Percentiles rank a stretch among this genome's conserved stretches.
phyloP scores from a whole-genome alignment of 345 rosid species.

The Citrus inodora region DNA sequence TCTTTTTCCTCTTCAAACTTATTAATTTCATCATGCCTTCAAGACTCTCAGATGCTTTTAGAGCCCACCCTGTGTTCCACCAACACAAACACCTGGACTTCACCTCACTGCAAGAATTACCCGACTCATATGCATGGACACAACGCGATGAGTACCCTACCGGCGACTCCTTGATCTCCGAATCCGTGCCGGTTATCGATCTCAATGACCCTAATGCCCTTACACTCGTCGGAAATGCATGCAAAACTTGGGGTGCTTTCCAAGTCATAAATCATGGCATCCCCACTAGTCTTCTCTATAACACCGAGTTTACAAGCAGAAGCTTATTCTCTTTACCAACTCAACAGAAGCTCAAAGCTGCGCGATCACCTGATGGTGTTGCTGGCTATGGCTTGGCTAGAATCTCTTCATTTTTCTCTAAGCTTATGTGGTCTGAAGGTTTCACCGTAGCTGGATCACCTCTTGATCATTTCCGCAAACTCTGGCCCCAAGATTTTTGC shows the following conservation, averaged over 20 bases:
- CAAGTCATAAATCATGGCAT: constrained; percentile 77
- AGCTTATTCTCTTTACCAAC: constrained; percentile 59
- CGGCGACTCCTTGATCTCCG: constrained; percentile 19
- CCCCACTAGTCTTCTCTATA: constrained; percentile 41
- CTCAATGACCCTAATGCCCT: constrained; percentile 51
- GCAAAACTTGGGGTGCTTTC: constrained; percentile 77
- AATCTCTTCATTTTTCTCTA: constrained; percentile 70
- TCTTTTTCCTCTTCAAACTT: not conserved
- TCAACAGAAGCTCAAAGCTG: constrained; percentile 64
- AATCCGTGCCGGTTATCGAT: constrained; percentile 62
- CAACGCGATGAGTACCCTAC: constrained; percentile 34
- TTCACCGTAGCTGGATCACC: constrained; percentile 86
- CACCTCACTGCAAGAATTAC: constrained; percentile 54
- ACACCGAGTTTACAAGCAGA: constrained; percentile 38
- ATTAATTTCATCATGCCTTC: constrained; percentile 48
- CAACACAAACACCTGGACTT: constrained; percentile 56
- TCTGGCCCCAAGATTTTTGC: constrained; percentile 73
- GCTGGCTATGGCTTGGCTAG: constrained; percentile 84
- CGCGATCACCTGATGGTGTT: constrained; percentile 60
- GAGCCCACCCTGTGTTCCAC: constrained; percentile 49
- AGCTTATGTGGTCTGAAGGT: constrained; percentile 97
- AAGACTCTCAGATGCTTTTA: constrained; percentile 45
- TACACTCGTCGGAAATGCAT: constrained; percentile 57
- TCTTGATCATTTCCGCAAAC: constrained; percentile 60
- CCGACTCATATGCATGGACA: constrained; percentile 78